phyloP scores from a whole-genome alignment of 768 basidiomycete genomes.

The Trametes villosa region DNA sequence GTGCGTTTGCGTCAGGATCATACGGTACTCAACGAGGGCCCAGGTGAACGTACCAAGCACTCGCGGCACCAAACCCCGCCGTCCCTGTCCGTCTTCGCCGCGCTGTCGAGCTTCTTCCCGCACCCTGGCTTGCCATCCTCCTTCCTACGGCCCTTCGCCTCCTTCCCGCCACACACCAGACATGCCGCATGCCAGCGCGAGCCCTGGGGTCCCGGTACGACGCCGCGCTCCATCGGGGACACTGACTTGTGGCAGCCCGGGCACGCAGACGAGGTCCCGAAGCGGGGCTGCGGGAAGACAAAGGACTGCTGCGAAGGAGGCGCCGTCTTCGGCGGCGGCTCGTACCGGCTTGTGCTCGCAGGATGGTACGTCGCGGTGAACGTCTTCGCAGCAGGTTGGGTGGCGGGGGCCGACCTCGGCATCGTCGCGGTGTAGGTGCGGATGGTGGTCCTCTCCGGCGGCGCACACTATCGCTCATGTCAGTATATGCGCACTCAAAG shows the following conservation, averaged over 20 bases:
- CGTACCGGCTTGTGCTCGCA: conserved; percentile 44
- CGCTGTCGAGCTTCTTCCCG: conserved; percentile 82
- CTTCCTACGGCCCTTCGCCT: conserved; percentile 47
- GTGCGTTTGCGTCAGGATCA: not conserved
- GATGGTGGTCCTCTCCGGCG: conserved; percentile 46
- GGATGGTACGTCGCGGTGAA: conserved; percentile 29
- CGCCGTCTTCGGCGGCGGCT: conserved; percentile 44
- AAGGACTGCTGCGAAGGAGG: conserved; percentile 40
- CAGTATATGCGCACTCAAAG: not conserved
- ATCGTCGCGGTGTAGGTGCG: conserved; percentile 30
- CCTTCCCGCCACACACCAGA: conserved; percentile 80
- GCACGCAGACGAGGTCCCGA: conserved; percentile 64
- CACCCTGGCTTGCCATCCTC: conserved; percentile 73
- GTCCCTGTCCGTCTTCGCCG: conserved; percentile 71
- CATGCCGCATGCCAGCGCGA: conserved; percentile 81
- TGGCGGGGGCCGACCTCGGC: conserved; percentile 13
- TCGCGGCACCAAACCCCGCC: conserved; percentile 85
- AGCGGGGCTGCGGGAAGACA: conserved; percentile 46
- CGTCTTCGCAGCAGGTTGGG: conserved; percentile 27
- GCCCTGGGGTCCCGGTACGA: conserved; percentile 83
- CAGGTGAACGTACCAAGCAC: conserved; percentile 61
- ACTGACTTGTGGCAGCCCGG: conserved; percentile 77
- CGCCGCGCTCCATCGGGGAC: conserved; percentile 83
- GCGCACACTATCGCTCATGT: conserved; percentile 45
- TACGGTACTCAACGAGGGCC: too few relatives aligned